Evolutionary conservation across 163 green algal genomes (phyloP).

Genomic region (Scenedesmus sp.): DNA sequence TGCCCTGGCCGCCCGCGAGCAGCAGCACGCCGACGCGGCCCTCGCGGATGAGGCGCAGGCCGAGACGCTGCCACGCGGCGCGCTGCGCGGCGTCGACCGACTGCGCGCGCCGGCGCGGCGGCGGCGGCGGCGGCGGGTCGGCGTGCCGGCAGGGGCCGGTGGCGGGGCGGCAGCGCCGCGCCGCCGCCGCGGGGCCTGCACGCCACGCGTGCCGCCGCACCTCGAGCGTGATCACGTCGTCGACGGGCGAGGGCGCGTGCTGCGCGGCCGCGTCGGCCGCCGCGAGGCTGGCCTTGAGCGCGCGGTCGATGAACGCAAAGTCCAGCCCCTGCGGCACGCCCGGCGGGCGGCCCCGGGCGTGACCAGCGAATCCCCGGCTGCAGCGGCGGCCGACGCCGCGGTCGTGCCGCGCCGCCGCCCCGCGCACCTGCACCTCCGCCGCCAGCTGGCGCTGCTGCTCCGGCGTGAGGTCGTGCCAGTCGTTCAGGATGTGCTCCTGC

Average conservation of each 20-base stretch:
- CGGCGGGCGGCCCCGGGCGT: background rate
- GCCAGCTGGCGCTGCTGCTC: constrained; percentile 50
- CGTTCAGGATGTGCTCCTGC: constrained; percentile 57
- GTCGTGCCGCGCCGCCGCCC: background rate
- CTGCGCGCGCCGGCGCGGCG: too few relatives aligned
- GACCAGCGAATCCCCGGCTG: background rate
- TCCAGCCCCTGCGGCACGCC: constrained; percentile 12
- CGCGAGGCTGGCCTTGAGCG: constrained; percentile 35
- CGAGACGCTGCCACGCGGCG: constrained; percentile 48
- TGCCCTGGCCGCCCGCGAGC: constrained; percentile 96
- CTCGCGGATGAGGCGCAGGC: constrained; percentile 67
- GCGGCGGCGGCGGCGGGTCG: background rate
- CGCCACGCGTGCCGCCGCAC: background rate
- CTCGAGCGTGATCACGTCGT: constrained; percentile 21
- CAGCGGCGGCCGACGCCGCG: background rate
- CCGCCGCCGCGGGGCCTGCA: background rate
- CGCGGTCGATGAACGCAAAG: constrained; percentile 30
- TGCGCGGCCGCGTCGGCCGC: constrained; percentile 1
- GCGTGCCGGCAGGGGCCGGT: background rate
- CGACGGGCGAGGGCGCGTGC: constrained; percentile 8
- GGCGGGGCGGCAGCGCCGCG: background rate
- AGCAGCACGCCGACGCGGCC: constrained; percentile 87
- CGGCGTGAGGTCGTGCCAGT: constrained; percentile 42
- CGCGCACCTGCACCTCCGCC: constrained; percentile 32
- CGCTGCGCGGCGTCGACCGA: constrained; percentile 18